Conservation (phyloP, 192 early-diverging fungal genomes). For the Coemansia sp. region DNA sequence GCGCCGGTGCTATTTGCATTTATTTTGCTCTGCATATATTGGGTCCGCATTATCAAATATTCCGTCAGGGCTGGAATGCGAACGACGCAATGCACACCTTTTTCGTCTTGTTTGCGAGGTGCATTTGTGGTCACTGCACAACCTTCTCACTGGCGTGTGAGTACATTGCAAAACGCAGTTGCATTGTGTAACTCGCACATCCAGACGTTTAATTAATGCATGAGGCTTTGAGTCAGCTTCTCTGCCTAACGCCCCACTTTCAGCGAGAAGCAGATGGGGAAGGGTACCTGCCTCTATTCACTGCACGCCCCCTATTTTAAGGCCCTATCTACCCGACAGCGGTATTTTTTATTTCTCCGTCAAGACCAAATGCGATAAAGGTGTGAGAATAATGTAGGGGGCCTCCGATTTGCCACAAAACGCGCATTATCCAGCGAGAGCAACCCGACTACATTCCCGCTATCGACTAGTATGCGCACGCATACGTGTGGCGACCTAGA, state of each 20-base stretch:
- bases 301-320: conserved; percentile 4
- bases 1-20: background rate
- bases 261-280: conserved; percentile 1
- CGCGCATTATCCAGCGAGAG: background rate
- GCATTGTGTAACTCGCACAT: conserved; percentile 6
- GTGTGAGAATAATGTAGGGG: background rate
- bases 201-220: conserved; percentile 6
- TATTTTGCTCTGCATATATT: conserved; percentile 2
- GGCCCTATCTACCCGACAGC: conserved; percentile 1
- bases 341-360: conserved; percentile 1
- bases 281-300: conserved; percentile 2
- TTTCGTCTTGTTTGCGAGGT: conserved; percentile 1
- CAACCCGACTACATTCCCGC: background rate
- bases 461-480: conserved; percentile 57
- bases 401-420: conserved; percentile 3
- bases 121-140: conserved; percentile 3
- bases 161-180: background rate
- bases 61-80: conserved; percentile 4
- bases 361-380: background rate
- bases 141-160: background rate
- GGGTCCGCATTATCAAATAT: background rate
- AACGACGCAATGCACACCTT: background rate
- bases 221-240: background rate
- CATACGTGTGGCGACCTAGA: conserved; percentile 80
- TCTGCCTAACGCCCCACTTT: background rate